Evolutionary conservation across 2,329 filamentous ascomycete species (phyloP), one percentile per base, ranked within the genome.

Genomic region (Apiospora malaysiana): DNA sequence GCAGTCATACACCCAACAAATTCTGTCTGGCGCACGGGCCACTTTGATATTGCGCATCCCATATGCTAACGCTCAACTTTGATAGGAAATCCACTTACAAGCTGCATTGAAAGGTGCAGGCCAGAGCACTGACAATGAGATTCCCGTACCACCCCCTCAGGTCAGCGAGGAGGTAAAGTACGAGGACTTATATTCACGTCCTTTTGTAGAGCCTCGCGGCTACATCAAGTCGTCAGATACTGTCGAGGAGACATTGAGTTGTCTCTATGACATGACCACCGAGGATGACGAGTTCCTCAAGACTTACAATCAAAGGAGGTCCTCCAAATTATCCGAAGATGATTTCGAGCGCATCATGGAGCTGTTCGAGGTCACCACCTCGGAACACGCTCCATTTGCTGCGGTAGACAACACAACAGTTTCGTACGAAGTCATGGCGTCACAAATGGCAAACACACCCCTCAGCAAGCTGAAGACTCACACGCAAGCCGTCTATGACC

Each of bases 181-280:
- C 91, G 94, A 97, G 82, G 89, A 92, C 78, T 89, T 98, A 77
- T 98, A 98, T 80, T 89, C 92, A 68, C 90, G 89, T 74, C 85
- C 86, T 71, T 98, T 95, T 83, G 89, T 91, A 78, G 92, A 97
- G 81, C 94, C 96, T 69, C 91, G 92, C 73, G 96, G 95, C 73
- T 98, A 98, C 83, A 97, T 99, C 80, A 94, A 95, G 75, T 98
- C 97, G 84, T 98, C 96, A 74, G 95, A 97, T 75, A 99, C 96
- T 2, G 95, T 99, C 73, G 96, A 99, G 83, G 96, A 99, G 83
- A 97, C 93, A 77, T 92, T 94, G 78, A 93, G 93, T 77, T 93
- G 92, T 80, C 90, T 92, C 77, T 99, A 99, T 90, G 94, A 97
- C 83, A 95, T 98, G 93, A 95, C 91, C 40, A 91, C 92, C 75